Evolutionary conservation across 257 asterid species (phyloP), one percentile per base, ranked within the genome.

Genomic region (Orobanche coerulescens): DNA sequence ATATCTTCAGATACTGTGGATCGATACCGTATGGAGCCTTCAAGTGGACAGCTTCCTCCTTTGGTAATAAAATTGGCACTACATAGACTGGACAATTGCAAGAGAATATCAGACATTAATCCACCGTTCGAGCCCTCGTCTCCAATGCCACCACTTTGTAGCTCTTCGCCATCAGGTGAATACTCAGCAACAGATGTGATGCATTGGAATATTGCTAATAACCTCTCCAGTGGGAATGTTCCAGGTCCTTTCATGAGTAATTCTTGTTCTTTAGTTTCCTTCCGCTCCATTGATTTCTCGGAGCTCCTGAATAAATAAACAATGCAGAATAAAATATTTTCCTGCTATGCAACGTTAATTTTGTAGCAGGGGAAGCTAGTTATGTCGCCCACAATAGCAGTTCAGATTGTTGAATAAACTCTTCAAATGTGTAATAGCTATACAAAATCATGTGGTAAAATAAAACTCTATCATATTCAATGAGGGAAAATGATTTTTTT

Each of bases 191-290:
- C 86, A 56, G 95, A 84, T 70, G 95, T 61, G 50, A 93, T 80
- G 76, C 99, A 93, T 70, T 89, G 92, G 68, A 66, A 89, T 69
- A 93, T 84, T 50, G 95, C 99, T 62, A 93, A 73, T 69, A 93
- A 71, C 77, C 97, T 86, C 73, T 93, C 99, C 60, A 93, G 67
- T 0, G 97, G 99, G 74, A 93, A 93, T 34, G 87, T 83, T 66
- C 95, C 97, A 10, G 99, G 97, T 24, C 96, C 97, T 84, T 93
- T 93, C 90, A 84, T 76, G 74, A 93, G 81, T 67, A 74, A 51
- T 56, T 89, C 97, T 68, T 73, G 92, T 69, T 89, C 97, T 73
- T 85, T 84, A 60, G 44, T 79, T 76, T 86, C 99, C 82, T 86
- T 89, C 50, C 68, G 73, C 77, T 83, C 90, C 75, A 69, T 50